These are phyloP conservation scores for Malassezia arunalokei DNA, from an alignment of 1,284 basidiomycete genomes.

Conservation along the genomic window DNA sequence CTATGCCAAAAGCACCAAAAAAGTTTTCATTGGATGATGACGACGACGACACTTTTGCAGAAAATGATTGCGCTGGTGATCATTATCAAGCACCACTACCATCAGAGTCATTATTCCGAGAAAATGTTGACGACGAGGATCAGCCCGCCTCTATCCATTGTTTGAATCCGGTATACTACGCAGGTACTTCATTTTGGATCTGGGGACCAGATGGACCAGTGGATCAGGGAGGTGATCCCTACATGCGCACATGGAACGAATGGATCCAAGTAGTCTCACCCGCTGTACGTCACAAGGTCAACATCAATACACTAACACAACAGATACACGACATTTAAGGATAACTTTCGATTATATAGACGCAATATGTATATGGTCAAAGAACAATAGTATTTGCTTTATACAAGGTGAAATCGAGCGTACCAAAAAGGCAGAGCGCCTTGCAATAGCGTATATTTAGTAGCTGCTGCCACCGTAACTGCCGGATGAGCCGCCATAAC, in stretches of 20 bases:
- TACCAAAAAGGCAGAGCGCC: too few species aligned
- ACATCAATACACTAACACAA: not conserved
- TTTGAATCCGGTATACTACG: not conserved
- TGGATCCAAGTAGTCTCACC: conserved; percentile 9
- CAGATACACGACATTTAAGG: too few species aligned
- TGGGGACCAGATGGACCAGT: conserved; percentile 15
- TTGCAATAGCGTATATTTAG: too few species aligned
- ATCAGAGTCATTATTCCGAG: too few species aligned
- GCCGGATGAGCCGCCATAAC: not conserved
- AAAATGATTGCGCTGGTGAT: too few species aligned
- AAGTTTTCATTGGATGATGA: conserved; percentile 8
- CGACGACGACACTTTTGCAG: not conserved
- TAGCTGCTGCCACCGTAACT: not conserved
- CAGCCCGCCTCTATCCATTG: not conserved
- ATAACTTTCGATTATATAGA: too few species aligned
- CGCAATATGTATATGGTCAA: too few species aligned
- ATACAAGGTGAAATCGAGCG: too few species aligned
- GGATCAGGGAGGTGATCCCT: conserved; percentile 7
- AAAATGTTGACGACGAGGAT: too few species aligned
- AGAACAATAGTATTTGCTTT: too few species aligned
- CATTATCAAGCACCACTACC: too few species aligned
- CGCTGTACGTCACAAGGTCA: not conserved
- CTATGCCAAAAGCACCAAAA: too few species aligned
- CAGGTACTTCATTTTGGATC: conserved; percentile 1
- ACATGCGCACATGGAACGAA: conserved; percentile 3